Conservation (phyloP, 805 yeast species). For the Wickerhamiella spandovensis region DNA sequence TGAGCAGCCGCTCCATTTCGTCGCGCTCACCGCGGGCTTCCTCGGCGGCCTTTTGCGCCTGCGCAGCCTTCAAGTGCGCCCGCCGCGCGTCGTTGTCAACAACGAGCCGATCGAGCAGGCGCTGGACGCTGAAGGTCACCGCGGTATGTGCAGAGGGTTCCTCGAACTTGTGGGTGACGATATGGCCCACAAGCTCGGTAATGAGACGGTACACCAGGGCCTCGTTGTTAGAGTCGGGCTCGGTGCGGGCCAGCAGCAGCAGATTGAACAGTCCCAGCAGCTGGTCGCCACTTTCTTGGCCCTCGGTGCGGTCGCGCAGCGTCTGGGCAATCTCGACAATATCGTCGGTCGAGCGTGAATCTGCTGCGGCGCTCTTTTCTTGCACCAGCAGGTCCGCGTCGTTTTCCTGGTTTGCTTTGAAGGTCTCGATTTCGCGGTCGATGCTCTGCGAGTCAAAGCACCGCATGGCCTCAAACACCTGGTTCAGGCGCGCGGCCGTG, state of each 20-base stretch:
- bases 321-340: constrained; percentile 57
- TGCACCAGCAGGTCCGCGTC: constrained; percentile 26
- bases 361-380: neutral
- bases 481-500: constrained; percentile 41
- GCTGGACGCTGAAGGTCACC: constrained; percentile 63
- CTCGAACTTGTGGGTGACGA: constrained; percentile 28
- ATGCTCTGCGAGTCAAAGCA: constrained; percentile 42
- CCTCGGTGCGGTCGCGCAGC: constrained; percentile 43
- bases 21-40: constrained; percentile 46
- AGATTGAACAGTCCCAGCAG: constrained; percentile 55
- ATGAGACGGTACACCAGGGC: constrained; percentile 44
- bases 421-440: constrained; percentile 52
- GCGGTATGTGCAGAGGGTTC: constrained; percentile 36
- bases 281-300: constrained; percentile 45
- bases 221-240: constrained; percentile 25
- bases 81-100: constrained; percentile 78
- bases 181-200: constrained; percentile 47
- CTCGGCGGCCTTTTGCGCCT: constrained; percentile 39
- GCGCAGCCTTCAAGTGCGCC: constrained; percentile 47
- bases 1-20: constrained; percentile 49
- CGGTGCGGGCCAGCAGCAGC: constrained; percentile 34
- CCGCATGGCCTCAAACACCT: constrained; percentile 37
- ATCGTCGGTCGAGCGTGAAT: constrained; percentile 34
- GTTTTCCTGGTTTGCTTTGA: constrained; percentile 33
- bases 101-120: constrained; percentile 53